Percentiles rank a stretch among this genome's conserved stretches.
These are phyloP conservation scores for Rhodomyrtus tomentosa DNA, from an alignment of 345 rosid genomes.

Conservation along the genomic window DNA sequence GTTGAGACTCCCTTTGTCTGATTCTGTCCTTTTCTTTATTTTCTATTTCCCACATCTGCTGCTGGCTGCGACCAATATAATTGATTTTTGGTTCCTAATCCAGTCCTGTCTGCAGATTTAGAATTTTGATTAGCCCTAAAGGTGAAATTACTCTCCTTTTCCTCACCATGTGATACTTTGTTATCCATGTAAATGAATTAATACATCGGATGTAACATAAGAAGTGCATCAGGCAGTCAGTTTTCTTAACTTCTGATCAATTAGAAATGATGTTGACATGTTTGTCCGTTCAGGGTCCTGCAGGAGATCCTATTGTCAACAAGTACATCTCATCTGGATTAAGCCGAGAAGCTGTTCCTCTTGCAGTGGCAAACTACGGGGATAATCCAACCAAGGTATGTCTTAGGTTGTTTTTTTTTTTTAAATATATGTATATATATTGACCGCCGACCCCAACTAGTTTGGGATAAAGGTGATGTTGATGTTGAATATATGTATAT, in stretches of 20 bases:
- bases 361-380: slow-evolving; percentile 78
- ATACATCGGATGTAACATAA: not conserved
- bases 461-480: too few relatives aligned
- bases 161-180: not conserved
- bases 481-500: too few relatives aligned
- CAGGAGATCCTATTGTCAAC: slow-evolving; percentile 48
- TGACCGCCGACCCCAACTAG: too few relatives aligned
- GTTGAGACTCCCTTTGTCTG: not conserved
- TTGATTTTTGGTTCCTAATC: not conserved
- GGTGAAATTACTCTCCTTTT: not conserved
- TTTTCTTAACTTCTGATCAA: not conserved
- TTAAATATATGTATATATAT: too few relatives aligned
- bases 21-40: not conserved
- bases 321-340: slow-evolving; percentile 60
- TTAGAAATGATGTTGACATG: not conserved
- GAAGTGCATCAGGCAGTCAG: not conserved
- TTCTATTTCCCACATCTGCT: not conserved
- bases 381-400: slow-evolving; percentile 76
- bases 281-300: slow-evolving; percentile 35
- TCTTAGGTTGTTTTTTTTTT: not conserved
- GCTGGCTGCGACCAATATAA: not conserved
- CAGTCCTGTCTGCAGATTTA: not conserved
- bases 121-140: not conserved
- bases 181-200: not conserved
- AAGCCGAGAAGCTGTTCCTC: slow-evolving; percentile 51